Base-by-base conservation (phyloP, 305 asterid species). In the Coffea humblotiana region DNA sequence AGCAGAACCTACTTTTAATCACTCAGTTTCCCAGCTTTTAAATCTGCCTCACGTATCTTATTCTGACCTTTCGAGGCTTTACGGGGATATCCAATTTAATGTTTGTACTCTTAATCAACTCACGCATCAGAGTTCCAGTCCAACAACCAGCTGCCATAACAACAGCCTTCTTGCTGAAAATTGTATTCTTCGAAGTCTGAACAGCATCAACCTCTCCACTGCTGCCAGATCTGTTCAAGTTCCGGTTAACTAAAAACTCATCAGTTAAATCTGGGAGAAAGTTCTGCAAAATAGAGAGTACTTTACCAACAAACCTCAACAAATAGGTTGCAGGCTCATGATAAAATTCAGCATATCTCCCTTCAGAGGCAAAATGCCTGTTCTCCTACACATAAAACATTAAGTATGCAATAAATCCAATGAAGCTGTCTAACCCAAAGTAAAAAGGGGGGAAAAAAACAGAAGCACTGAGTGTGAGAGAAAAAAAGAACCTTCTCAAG, bases 321-420 rank as follows among this genome's bases (percentile, higher is more conserved):
- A 93, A 89, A 84, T 89, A 79, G 78, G 89, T 92, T 69, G 90
- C 98, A 35, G 97, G 95, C 87, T 95, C 99, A 81, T 93, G 67
- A 90, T 85, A 92, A 86, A 95, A 95, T 90, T 95, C 97, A 1
- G 91, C 94, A 83, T 93, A 95, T 92, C 99, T 92, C 83, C 98
- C 99, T 88, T 91, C 89, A 9, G 89, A 84, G 75, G 90, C 87
- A 84, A 89, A 95, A 21, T 49, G 70, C 89, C 93, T 89, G 89
- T 95, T 95, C 76, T 79, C 94, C 98, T 95, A 86, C 72, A 65
- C 32, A 64, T 68, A 32, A 70, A 69, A 70, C 25, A 65, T 29
- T 48, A 27, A 47, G 66, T 54, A 74, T 64, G 49, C 35, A 25
- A 65, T 37, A 51, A 21, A 76, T 56, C 49, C 18, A 65, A 25